Evolutionary conservation across 768 basidiomycete genomes (phyloP).

Genomic region (Mycena floridula): DNA sequence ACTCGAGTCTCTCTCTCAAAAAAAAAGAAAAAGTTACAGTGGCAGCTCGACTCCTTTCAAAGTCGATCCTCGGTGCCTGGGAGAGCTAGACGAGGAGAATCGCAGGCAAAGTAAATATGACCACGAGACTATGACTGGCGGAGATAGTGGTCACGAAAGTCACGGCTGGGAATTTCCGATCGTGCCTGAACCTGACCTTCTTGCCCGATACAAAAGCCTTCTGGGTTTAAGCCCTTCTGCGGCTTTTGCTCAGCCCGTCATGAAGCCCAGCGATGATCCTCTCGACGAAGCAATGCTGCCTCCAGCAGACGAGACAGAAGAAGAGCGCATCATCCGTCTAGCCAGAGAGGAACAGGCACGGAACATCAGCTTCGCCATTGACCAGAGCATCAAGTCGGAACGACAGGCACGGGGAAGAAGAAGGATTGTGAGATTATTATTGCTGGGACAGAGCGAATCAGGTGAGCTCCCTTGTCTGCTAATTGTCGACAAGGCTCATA

Average conservation of each 20-base stretch:
- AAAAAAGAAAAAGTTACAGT: no score
- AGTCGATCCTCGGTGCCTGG: no score
- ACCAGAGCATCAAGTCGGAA: conserved; percentile 65
- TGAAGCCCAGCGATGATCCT: conserved; percentile 36
- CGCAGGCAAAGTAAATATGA: no score
- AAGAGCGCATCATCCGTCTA: conserved; percentile 47
- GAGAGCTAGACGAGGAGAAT: no score
- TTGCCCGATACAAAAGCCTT: no score
- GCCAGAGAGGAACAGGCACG: conserved; percentile 61
- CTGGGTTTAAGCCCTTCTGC: no score
- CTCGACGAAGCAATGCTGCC: conserved; percentile 60
- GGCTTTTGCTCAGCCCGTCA: no score
- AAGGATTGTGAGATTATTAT: conserved; percentile 62
- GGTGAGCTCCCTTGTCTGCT: conserved; percentile 29
- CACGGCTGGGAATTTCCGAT: no score
- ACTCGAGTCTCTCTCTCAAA: no score
- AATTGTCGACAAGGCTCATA: background rate
- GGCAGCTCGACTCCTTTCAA: no score
- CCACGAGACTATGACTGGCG: background rate
- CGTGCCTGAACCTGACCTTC: no score
- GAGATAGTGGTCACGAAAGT: no score
- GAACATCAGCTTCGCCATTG: conserved; percentile 63
- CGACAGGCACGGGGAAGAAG: conserved; percentile 59
- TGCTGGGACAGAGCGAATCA: conserved; percentile 81
- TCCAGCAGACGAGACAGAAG: conserved; percentile 59